Evolutionary conservation across 2,329 filamentous ascomycete species (phyloP).

Genomic region (Cladosporium sp.): DNA sequence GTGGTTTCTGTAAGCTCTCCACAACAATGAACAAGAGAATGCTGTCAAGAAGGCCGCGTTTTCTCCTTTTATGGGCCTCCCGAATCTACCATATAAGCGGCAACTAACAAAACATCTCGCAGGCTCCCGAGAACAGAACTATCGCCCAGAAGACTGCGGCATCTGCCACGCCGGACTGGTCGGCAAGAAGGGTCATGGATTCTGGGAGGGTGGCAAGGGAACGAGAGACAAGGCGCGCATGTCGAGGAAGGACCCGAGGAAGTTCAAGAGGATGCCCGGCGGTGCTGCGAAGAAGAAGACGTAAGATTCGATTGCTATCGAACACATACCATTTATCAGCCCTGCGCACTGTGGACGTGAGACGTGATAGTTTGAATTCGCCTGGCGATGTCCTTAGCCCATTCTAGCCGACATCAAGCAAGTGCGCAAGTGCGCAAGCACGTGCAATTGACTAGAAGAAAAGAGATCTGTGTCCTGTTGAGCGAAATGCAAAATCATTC

Average conservation of each 20-base stretch:
- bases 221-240: conserved; percentile 68
- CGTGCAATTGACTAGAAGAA: too few species aligned
- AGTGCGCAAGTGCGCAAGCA: too few species aligned
- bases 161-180: conserved; percentile 69
- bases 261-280: conserved; percentile 49
- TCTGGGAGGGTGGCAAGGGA: conserved; percentile 79
- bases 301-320: background rate
- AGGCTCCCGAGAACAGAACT: conserved; percentile 70
- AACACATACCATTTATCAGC: too few species aligned
- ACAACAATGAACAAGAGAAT: background rate
- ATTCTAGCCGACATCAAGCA: too few species aligned
- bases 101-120: background rate
- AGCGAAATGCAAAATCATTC: background rate
- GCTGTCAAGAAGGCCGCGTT: background rate
- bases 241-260: conserved; percentile 71
- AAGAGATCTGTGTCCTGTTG: too few species aligned
- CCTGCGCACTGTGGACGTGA: too few species aligned
- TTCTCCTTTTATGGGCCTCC: background rate
- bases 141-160: conserved; percentile 68
- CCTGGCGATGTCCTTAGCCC: too few species aligned
- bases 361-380: too few species aligned
- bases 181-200: conserved; percentile 63
- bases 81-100: background rate
- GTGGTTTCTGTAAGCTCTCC: conserved; percentile 15
- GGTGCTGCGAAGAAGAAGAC: conserved; percentile 9